A percentile compares a stretch with the other conserved stretches of the same genome.
phyloP scores from a whole-genome alignment of 495 filamentous ascomycete genomes.

The Talaromyces adpressus region DNA sequence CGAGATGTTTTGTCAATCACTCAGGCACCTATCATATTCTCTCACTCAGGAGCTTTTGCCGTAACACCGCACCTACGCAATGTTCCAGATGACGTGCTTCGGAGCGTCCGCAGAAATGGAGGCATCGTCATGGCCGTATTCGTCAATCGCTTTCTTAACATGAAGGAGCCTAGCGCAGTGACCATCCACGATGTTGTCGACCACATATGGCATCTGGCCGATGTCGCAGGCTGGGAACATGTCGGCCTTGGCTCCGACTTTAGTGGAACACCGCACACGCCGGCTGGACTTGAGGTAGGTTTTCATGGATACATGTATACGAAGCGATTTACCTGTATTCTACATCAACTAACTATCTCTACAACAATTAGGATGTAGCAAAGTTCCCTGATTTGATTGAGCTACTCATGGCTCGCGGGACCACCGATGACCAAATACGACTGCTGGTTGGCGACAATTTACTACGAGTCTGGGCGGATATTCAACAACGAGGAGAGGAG shows the following conservation, averaged over 20 bases:
- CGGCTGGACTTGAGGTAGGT: constrained; percentile 39
- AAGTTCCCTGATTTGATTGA: constrained; percentile 75
- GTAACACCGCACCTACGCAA: constrained; percentile 51
- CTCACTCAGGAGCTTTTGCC: constrained; percentile 45
- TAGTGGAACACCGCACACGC: constrained; percentile 45
- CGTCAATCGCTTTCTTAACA: constrained; percentile 43
- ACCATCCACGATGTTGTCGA: constrained; percentile 57
- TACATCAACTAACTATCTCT: too few relatives aligned
- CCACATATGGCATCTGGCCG: constrained; percentile 50
- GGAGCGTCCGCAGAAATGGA: constrained; percentile 40
- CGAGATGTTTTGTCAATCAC: constrained; percentile 44
- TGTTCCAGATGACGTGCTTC: constrained; percentile 52
- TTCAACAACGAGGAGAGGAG: constrained; percentile 43
- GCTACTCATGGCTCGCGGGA: constrained; percentile 59
- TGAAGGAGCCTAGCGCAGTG: constrained; percentile 20
- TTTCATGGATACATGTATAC: too few relatives aligned
- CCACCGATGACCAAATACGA: constrained; percentile 58
- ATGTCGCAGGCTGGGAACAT: constrained; percentile 49
- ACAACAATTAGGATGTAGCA: constrained; percentile 52
- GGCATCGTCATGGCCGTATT: constrained; percentile 57
- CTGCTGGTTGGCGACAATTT: constrained; percentile 69
- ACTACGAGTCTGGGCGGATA: constrained; percentile 64
- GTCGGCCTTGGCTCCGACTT: constrained; percentile 61
- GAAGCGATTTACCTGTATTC: too few relatives aligned
- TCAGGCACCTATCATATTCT: constrained; percentile 49